A percentile compares a stretch with the other conserved stretches of the same genome.
Evolutionary conservation across 257 asterid species (phyloP).

Genomic region (Osmanthus fragrans): DNA sequence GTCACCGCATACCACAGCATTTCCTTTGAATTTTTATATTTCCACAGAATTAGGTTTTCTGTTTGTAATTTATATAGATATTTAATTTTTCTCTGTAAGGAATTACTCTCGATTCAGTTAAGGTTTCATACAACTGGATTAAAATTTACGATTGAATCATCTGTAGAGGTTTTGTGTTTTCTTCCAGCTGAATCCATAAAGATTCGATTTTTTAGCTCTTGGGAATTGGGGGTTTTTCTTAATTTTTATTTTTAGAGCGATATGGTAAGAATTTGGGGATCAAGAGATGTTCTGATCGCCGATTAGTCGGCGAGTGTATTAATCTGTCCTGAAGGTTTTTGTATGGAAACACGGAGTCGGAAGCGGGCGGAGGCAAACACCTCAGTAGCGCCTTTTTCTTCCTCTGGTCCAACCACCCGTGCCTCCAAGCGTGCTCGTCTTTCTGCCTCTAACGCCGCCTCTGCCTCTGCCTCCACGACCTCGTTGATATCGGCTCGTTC

Average conservation of each 20-base stretch:
- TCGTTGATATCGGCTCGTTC: constrained; percentile 66
- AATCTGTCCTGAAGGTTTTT: constrained; percentile 59
- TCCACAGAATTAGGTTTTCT: constrained; percentile 37
- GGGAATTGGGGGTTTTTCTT: constrained; percentile 45
- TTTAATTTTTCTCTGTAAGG: background rate
- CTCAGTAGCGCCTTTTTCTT: constrained; percentile 77
- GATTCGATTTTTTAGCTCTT: constrained; percentile 32
- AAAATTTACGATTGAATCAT: background rate
- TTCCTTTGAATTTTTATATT: background rate
- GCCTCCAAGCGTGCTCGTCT: constrained; percentile 80
- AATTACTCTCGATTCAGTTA: background rate
- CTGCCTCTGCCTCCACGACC: constrained; percentile 28
- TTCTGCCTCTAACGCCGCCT: constrained; percentile 49
- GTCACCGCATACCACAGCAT: background rate
- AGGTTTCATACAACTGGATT: background rate
- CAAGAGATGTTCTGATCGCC: constrained; percentile 65
- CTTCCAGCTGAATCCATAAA: constrained; percentile 33
- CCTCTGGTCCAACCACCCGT: constrained; percentile 81
- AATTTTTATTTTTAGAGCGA: constrained; percentile 27
- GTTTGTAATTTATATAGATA: background rate
- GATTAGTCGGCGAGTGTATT: constrained; percentile 87
- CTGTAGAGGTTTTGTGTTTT: constrained; percentile 6
- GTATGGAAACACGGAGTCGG: constrained; percentile 99
- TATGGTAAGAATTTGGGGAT: constrained; percentile 50
- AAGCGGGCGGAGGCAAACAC: constrained; percentile 99